These are phyloP conservation scores for cucumber (Cucumis sativus) DNA, from an alignment of 306 rosid species.

Conservation along the genomic window DNA sequence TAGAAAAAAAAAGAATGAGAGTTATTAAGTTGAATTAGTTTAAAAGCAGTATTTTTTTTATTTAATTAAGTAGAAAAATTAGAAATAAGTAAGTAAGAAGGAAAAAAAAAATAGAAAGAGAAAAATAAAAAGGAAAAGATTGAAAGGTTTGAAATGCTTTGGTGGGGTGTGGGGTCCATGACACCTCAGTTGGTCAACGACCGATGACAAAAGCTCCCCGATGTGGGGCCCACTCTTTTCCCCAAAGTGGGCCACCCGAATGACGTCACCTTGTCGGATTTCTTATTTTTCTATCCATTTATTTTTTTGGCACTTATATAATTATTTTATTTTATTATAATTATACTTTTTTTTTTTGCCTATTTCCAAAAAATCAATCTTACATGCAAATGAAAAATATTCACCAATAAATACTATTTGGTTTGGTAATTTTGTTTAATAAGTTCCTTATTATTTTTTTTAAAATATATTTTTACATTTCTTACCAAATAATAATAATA, in stretches of 20 bases:
- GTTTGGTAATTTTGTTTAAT: too few species aligned
- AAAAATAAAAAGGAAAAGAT: too few species aligned
- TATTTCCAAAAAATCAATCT: neutral
- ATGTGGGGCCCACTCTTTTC: slow-evolving; percentile 22
- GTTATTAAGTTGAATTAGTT: neutral
- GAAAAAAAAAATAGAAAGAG: neutral
- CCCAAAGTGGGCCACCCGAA: neutral
- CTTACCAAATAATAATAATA: too few species aligned
- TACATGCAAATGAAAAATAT: neutral
- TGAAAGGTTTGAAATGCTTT: neutral
- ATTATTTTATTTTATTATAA: neutral
- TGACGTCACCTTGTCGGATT: slow-evolving; percentile 32
- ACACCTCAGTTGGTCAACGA: slow-evolving; percentile 44
- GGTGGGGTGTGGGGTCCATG: slow-evolving; percentile 12
- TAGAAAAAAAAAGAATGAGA: neutral
- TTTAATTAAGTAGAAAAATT: neutral
- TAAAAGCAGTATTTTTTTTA: neutral
- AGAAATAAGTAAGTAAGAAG: too few species aligned
- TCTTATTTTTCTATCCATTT: neutral
- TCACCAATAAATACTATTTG: too few species aligned
- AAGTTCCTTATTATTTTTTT: too few species aligned
- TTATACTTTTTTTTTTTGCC: too few species aligned
- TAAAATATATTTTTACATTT: too few species aligned
- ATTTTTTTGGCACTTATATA: neutral
- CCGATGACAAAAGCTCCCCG: slow-evolving; percentile 31